A percentile compares a stretch with the other conserved stretches of the same genome.
Conservation (phyloP, 805 yeast genomes). For the Lachancea waltii region DNA sequence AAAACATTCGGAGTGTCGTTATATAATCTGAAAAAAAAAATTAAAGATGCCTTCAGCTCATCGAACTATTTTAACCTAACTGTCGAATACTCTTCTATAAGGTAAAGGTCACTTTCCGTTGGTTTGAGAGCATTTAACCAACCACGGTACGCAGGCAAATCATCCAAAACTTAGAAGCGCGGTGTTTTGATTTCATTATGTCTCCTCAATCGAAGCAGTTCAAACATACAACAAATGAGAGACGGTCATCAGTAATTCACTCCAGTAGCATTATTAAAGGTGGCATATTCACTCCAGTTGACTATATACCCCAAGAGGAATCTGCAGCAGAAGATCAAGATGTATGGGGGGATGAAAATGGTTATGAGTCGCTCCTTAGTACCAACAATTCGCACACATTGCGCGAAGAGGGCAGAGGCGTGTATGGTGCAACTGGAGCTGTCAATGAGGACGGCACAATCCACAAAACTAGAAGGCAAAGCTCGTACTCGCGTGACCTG, state of each 20-base stretch:
- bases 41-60: neutral
- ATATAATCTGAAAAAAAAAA: neutral
- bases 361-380: conserved; percentile 13
- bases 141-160: too few relatives aligned
- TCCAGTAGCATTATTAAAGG: conserved; percentile 32
- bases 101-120: too few relatives aligned
- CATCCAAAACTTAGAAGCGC: too few relatives aligned
- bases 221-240: conserved; percentile 22
- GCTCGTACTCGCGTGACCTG: conserved; percentile 18
- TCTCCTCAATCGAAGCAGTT: conserved; percentile 21
- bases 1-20: neutral
- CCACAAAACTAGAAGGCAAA: neutral
- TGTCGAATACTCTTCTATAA: too few relatives aligned
- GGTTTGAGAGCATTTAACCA: too few relatives aligned
- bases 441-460: conserved; percentile 1
- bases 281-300: conserved; percentile 29
- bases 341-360: neutral
- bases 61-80: too few relatives aligned
- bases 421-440: conserved; percentile 4
- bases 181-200: neutral
- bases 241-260: conserved; percentile 29
- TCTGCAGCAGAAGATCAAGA: conserved; percentile 14
- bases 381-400: conserved; percentile 21
- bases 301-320: conserved; percentile 20
- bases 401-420: conserved; percentile 12